Percentiles rank a stretch among this genome's conserved stretches.
phyloP scores from a whole-genome alignment of 1,284 basidiomycete species.

The Retiboletus fuscus region DNA sequence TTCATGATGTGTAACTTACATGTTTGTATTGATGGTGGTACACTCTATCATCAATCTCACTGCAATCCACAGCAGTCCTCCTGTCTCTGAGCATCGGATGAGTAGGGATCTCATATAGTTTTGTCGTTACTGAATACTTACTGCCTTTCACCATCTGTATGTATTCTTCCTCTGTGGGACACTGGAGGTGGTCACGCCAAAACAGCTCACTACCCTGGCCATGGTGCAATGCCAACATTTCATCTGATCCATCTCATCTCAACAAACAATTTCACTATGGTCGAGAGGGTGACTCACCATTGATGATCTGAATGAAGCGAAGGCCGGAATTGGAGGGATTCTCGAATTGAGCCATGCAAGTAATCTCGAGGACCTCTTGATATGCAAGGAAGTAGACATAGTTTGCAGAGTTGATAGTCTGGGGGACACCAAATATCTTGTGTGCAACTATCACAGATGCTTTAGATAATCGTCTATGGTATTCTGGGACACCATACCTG shows the following conservation, averaged over 20 bases:
- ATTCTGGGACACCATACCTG: constrained; percentile 57
- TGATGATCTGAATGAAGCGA: constrained; percentile 77
- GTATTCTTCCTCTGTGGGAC: no score
- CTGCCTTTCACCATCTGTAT: no score
- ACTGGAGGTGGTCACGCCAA: no score
- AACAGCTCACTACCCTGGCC: no score
- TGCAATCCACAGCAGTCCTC: constrained; percentile 91
- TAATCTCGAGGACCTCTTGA: constrained; percentile 67
- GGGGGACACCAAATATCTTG: no score
- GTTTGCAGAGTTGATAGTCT: no score
- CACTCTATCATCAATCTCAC: constrained; percentile 97
- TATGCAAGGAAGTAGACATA: no score
- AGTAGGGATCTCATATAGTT: no score
- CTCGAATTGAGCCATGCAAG: constrained; percentile 23
- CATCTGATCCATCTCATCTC: no score
- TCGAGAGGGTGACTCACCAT: constrained; percentile 57
- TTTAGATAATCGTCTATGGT: constrained; percentile 9
- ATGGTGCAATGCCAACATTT: no score
- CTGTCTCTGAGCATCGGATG: constrained; percentile 77
- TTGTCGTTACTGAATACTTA: no score
- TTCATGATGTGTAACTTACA: constrained; percentile 58
- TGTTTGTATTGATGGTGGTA: constrained; percentile 65
- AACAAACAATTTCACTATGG: no score
- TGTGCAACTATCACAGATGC: constrained; percentile 28
- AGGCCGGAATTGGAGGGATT: constrained; percentile 18